Base-by-base conservation (phyloP, 768 basidiomycete genomes). In the Postia placenta region DNA sequence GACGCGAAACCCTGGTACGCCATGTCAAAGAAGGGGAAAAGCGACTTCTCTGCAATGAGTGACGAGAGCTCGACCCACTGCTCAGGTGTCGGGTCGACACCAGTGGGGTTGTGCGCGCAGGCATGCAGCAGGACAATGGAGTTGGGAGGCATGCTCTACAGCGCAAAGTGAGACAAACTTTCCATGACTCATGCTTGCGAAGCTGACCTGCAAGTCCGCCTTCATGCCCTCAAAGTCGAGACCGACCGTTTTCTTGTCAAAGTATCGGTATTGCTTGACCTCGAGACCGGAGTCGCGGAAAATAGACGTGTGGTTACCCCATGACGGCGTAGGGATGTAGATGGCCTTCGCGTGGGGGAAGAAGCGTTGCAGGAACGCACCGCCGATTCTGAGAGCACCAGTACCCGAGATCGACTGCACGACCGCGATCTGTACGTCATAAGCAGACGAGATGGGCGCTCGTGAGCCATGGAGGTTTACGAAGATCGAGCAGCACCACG, bases 11-110 rank as follows among this genome's bases (percentile, higher is more conserved):
- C 96, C 69, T 96, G 92, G 74, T 99, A 99, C 14, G 96, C 95
- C 93, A 97, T 97, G 70, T 99, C 96, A 67, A 98, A 97, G 82
- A 97, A 92, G 45, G 95, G 89, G 83, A 97, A 95, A 59, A 95
- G 79, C 55, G 83, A 80, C 74, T 81, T 90, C 73, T 92, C 87
- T 63, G 89, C 83, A 58, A 95, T 69, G 51, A 98, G 74, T 59
- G 92, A 79, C 37, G 89, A 92, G 53, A 99, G 83, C 65, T 89
- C 80, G 52, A 75, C 78, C 96, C 96, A 99, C 71, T 99, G 93
- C 43, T 82, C 84, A 19, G 76, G 80, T 9, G 94, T 96, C 25
- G 92, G 94, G 71, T 99, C 96, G 56, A 98, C 80, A 53, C 96
- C 95, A 30, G 92, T 94, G n/a, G 95, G 95, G 71, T 99, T 99